Evolutionary conservation across 2,329 filamentous ascomycete species (phyloP).

Genomic region (Ophiognomonia clavigignenti-juglandacearum): DNA sequence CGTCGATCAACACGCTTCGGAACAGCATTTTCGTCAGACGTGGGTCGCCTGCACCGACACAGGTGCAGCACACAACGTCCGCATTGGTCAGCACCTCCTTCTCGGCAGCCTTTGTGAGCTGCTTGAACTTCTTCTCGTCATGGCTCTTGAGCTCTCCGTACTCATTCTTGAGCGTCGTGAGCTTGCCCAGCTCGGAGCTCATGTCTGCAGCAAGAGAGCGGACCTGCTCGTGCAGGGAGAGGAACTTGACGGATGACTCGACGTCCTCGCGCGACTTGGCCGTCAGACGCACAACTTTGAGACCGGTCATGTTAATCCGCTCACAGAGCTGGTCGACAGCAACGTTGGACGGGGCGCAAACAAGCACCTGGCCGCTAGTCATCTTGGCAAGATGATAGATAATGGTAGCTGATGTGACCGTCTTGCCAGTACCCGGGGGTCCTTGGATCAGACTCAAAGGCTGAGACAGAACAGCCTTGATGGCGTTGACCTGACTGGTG

Average conservation of each 20-base stretch:
- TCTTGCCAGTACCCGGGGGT: constrained; percentile 95
- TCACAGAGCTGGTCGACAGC: constrained; percentile 98
- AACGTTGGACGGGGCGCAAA: constrained; percentile 97
- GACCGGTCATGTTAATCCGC: constrained; percentile 86
- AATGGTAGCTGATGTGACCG: constrained; percentile 95
- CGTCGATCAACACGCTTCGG: constrained; percentile 94
- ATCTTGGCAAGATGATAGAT: constrained; percentile 97
- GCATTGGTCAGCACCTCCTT: constrained; percentile 92
- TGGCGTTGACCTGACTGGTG: constrained; percentile 90
- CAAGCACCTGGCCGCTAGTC: constrained; percentile 89
- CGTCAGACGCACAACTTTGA: constrained; percentile 97
- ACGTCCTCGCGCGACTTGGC: constrained; percentile 98
- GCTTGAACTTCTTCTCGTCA: constrained; percentile 98
- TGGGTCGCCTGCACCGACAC: constrained; percentile 93
- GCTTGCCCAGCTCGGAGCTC: constrained; percentile 87
- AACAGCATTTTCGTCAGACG: constrained; percentile 97
- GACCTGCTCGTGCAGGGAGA: constrained; percentile 94
- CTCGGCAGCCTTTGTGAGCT: constrained; percentile 88
- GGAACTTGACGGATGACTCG: constrained; percentile 93
- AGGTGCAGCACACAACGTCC: constrained; percentile 98
- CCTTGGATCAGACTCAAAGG: constrained; percentile 95
- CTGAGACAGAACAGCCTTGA: constrained; percentile 90
- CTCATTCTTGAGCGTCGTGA: constrained; percentile 88
- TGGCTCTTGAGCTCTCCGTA: constrained; percentile 87
- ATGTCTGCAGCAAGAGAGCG: constrained; percentile 79